Evolutionary conservation across 257 asterid genomes (phyloP).

Genomic region (Forsythia suspensa): DNA sequence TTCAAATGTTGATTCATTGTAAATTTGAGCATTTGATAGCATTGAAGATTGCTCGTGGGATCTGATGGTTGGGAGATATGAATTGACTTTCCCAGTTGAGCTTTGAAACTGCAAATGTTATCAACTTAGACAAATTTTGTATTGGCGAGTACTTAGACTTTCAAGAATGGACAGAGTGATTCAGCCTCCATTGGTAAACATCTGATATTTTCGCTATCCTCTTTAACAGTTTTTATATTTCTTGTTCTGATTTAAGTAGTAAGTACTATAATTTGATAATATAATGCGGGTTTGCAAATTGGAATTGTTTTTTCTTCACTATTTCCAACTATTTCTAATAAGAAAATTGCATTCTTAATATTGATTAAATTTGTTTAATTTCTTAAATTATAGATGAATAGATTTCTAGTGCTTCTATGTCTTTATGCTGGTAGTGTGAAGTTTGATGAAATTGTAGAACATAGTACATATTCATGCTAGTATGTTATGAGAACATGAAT

Average conservation of each 20-base stretch:
- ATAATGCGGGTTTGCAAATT: not conserved
- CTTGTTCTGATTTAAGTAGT: not conserved
- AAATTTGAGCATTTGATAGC: constrained; percentile 18
- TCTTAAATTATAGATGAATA: not conserved
- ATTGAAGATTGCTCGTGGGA: constrained; percentile 7
- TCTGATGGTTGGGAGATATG: constrained; percentile 13
- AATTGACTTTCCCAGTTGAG: not conserved
- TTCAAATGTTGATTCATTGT: constrained; percentile 3
- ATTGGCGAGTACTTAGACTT: constrained; percentile 19
- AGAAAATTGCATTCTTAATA: constrained; percentile 3
- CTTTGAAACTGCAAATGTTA: constrained; percentile 22
- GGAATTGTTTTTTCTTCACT: not conserved
- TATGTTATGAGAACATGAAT: not conserved
- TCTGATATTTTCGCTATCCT: constrained; percentile 1
- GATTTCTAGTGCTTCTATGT: not conserved
- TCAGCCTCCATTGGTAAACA: constrained; percentile 70
- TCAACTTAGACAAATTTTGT: constrained; percentile 12
- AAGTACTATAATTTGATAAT: not conserved
- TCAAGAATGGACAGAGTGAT: constrained; percentile 53
- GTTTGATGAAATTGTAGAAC: not conserved
- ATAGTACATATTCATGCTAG: not conserved
- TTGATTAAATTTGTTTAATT: not conserved
- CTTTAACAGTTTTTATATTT: not conserved
- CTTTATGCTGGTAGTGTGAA: not conserved
- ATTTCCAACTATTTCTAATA: not conserved